These are phyloP conservation scores for Tolypocladium amazonense DNA, from an alignment of 2,329 filamentous ascomycete genomes.

Conservation along the genomic window DNA sequence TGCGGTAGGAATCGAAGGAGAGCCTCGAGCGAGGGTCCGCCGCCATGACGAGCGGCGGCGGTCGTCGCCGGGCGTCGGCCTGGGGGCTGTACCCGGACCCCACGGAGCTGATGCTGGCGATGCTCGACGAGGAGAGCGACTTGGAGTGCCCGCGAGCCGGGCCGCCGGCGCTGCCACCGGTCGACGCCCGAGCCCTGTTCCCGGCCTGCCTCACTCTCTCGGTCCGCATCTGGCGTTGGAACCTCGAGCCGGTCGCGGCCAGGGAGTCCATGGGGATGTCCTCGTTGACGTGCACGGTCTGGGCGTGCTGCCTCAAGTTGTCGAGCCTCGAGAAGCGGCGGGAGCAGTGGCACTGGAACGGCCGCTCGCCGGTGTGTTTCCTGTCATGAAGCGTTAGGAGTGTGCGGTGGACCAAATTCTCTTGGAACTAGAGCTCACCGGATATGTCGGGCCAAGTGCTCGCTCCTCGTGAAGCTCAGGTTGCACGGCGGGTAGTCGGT, in stretches of 20 bases:
- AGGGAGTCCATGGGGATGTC: constrained; percentile 91
- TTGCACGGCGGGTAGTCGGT: constrained; percentile 90
- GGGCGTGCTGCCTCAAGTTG: constrained; percentile 91
- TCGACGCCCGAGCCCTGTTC: constrained; percentile 65
- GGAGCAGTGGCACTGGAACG: constrained; percentile 92
- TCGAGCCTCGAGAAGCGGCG: constrained; percentile 88
- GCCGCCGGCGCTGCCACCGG: constrained; percentile 60
- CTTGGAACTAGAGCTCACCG: constrained; percentile 39
- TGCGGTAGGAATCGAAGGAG: constrained; percentile 58
- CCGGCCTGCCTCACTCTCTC: constrained; percentile 70
- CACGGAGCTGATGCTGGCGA: constrained; percentile 60
- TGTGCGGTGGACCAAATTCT: not conserved
- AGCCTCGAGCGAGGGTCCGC: constrained; percentile 57
- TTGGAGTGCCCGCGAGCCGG: constrained; percentile 76
- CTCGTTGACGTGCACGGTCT: constrained; percentile 95
- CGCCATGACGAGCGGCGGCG: constrained; percentile 75
- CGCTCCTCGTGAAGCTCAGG: constrained; percentile 89
- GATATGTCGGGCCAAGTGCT: constrained; percentile 91
- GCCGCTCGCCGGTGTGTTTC: constrained; percentile 94
- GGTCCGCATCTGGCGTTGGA: constrained; percentile 83
- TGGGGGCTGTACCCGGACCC: constrained; percentile 56
- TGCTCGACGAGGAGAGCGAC: constrained; percentile 75
- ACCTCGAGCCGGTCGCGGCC: constrained; percentile 82
- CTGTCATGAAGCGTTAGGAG: constrained; percentile 29
- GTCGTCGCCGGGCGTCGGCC: constrained; percentile 60